Conservation (phyloP, 306 rosid genomes). For the Carpinus viminea region DNA sequence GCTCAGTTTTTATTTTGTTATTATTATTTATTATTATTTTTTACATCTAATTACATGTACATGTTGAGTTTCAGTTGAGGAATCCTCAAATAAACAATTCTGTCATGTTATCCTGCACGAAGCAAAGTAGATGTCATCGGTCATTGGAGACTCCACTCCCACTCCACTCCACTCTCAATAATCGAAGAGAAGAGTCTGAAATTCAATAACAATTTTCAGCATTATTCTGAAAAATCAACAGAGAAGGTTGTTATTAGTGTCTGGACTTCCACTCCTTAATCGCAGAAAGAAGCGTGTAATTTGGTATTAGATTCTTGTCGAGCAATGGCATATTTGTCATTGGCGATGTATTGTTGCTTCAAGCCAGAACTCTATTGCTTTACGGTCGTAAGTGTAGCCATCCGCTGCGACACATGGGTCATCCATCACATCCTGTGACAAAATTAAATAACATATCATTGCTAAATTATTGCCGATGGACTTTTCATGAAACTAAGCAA, state of each 20-base stretch:
- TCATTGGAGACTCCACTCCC: background rate
- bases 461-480: background rate
- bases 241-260: constrained; percentile 18
- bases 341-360: constrained; percentile 67
- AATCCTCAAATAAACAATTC: constrained; percentile 9
- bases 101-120: background rate
- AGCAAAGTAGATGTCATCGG: background rate
- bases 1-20: background rate
- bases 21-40: background rate
- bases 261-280: constrained; percentile 84
- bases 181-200: background rate
- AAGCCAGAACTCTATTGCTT: constrained; percentile 76
- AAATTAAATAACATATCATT: constrained; percentile 3
- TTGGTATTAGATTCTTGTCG: constrained; percentile 68
- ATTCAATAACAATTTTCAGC: background rate
- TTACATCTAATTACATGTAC: background rate
- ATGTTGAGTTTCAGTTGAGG: background rate
- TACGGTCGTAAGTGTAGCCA: constrained; percentile 85
- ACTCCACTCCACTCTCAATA: background rate
- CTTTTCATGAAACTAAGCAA: background rate
- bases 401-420: constrained; percentile 97
- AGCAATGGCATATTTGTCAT: constrained; percentile 73
- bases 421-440: constrained; percentile 77
- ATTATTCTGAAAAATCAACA: background rate
- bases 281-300: constrained; percentile 84